Evolutionary conservation across 2,329 filamentous ascomycete genomes (phyloP).

Genomic region (Fusarium napiforme): DNA sequence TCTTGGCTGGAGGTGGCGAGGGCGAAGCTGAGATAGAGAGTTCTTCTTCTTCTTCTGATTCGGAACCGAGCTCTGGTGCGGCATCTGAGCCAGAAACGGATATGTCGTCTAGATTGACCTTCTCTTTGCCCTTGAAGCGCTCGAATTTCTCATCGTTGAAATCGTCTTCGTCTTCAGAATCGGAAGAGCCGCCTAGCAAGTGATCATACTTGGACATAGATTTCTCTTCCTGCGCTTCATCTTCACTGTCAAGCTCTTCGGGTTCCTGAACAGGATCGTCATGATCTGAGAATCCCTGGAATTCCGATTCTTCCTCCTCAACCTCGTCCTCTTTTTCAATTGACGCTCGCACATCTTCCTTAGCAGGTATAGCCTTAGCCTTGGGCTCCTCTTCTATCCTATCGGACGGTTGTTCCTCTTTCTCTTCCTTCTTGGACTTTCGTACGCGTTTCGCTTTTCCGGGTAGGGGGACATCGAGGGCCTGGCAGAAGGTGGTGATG

Average conservation of each 20-base stretch:
- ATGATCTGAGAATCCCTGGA: constrained; percentile 51
- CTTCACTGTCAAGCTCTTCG: constrained; percentile 42
- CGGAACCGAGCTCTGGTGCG: constrained; percentile 46
- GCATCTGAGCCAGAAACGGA: constrained; percentile 51
- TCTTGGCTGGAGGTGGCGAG: constrained; percentile 49
- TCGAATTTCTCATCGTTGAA: constrained; percentile 49
- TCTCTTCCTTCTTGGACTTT: constrained; percentile 48
- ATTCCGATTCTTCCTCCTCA: constrained; percentile 50
- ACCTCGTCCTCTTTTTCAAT: constrained; percentile 36
- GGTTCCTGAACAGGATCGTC: constrained; percentile 14
- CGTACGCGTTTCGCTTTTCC: constrained; percentile 51
- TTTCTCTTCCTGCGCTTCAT: constrained; percentile 48
- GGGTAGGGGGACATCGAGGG: constrained; percentile 60
- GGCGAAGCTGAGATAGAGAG: constrained; percentile 47
- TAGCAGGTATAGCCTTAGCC: constrained; percentile 19
- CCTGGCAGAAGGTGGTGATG: constrained; percentile 59
- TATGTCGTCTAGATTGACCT: constrained; percentile 54
- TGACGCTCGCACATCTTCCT: constrained; percentile 35
- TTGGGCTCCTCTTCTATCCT: constrained; percentile 32
- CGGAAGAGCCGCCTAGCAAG: constrained; percentile 57
- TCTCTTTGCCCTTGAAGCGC: constrained; percentile 49
- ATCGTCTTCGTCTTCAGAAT: constrained; percentile 54
- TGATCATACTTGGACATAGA: constrained; percentile 56
- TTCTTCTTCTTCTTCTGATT: constrained; percentile 38
- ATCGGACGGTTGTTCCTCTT: constrained; percentile 45